phyloP scores from a whole-genome alignment of 2,329 filamentous ascomycete genomes.

The Fonsecaea monophora region DNA sequence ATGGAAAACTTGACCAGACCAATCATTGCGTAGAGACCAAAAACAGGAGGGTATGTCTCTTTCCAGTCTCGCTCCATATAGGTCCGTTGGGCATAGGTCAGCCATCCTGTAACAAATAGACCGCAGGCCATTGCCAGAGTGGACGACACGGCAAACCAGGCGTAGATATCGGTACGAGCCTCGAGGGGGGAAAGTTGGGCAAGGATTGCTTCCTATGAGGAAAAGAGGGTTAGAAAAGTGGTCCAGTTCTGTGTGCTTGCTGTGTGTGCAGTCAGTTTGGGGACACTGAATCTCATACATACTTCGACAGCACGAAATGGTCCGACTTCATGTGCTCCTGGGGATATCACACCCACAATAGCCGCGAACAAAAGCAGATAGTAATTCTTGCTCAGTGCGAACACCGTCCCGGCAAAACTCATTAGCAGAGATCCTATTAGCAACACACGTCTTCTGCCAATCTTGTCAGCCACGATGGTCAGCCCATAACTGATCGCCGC shows the following conservation, averaged over 20 bases:
- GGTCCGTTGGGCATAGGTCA: constrained; percentile 47
- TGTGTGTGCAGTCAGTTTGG: neutral
- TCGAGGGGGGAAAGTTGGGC: constrained; percentile 65
- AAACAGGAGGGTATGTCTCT: constrained; percentile 24
- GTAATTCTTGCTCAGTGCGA: constrained; percentile 63
- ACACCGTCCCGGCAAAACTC: constrained; percentile 61
- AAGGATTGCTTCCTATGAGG: constrained; percentile 50
- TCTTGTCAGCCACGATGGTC: constrained; percentile 65
- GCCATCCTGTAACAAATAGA: constrained; percentile 51
- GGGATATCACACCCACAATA: constrained; percentile 65
- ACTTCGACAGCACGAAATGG: constrained; percentile 72
- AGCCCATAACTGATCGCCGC: constrained; percentile 64
- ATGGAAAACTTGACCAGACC: constrained; percentile 21
- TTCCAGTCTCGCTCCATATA: constrained; percentile 40
- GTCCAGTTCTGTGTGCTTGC: neutral
- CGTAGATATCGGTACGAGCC: constrained; percentile 66
- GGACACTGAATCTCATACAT: constrained; percentile 44
- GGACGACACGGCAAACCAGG: constrained; percentile 65
- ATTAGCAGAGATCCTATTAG: constrained; percentile 62
- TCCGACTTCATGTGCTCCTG: constrained; percentile 69
- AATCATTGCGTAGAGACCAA: constrained; percentile 25
- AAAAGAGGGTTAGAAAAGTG: neutral
- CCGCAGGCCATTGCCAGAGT: constrained; percentile 68
- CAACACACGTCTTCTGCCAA: constrained; percentile 64
- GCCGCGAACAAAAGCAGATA: constrained; percentile 67